Conservation (phyloP, 441 rosid genomes). For the Gossypium davidsonii region DNA sequence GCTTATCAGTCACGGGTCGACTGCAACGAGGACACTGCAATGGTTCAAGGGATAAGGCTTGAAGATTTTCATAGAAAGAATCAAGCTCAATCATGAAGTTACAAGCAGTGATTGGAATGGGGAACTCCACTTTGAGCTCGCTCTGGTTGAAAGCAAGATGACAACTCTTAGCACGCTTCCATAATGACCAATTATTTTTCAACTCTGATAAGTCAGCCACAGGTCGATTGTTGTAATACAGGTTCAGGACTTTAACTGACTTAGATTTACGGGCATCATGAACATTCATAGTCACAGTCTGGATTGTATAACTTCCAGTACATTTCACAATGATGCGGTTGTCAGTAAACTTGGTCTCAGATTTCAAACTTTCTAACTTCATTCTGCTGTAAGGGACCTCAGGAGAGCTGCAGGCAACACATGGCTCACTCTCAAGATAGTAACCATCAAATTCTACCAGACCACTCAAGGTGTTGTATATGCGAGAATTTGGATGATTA, state of each 20-base stretch:
- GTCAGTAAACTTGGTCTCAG: slow-evolving; percentile 99
- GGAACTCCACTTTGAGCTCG: slow-evolving; percentile 98
- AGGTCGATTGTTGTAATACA: slow-evolving; percentile 96
- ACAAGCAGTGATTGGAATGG: slow-evolving; percentile 99
- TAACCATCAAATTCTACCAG: slow-evolving; percentile 99
- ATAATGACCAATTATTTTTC: slow-evolving; percentile 97
- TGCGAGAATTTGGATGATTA: slow-evolving; percentile 99
- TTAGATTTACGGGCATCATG: slow-evolving; percentile 99
- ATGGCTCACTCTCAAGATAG: slow-evolving; percentile 99
- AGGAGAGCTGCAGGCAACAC: slow-evolving; percentile 99
- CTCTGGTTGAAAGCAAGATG: slow-evolving; percentile 98
- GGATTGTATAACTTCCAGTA: slow-evolving; percentile 98
- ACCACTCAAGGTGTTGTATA: slow-evolving; percentile 89
- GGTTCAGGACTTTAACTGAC: slow-evolving; percentile 96
- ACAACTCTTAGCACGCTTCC: slow-evolving; percentile 99
- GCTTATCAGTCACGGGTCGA: slow-evolving; percentile 96
- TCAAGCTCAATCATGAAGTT: slow-evolving; percentile 99
- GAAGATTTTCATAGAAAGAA: slow-evolving; percentile 99
- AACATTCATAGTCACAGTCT: slow-evolving; percentile 98
- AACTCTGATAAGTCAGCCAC: slow-evolving; percentile 97
- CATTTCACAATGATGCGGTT: slow-evolving; percentile 99
- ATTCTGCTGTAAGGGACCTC: slow-evolving; percentile 98
- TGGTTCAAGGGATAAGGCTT: slow-evolving; percentile 98
- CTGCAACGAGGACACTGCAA: slow-evolving; percentile 99
- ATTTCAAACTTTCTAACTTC: slow-evolving; percentile 98